A percentile compares a stretch with the other conserved stretches of the same genome.
phyloP scores from a whole-genome alignment of 179 eudicot genomes.

The Sideroxylon spinosum region DNA sequence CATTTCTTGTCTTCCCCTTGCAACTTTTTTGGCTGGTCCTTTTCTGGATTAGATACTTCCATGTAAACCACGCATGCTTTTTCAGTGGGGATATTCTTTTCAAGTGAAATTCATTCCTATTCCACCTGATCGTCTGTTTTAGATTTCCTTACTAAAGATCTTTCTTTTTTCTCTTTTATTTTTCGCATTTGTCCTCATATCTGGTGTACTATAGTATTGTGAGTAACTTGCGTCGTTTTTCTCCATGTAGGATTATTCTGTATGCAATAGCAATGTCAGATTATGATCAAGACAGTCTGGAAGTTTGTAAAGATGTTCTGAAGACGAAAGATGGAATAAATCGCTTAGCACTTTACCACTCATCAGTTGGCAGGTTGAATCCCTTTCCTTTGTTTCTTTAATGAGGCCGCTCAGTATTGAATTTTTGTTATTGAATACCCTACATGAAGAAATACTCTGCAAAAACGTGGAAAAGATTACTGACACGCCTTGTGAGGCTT shows the following conservation, averaged over 20 bases:
- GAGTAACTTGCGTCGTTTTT: slow-evolving; percentile 16
- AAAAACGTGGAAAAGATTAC: background rate
- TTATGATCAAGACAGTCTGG: slow-evolving; percentile 68
- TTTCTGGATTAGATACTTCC: background rate
- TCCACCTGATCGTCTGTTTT: background rate
- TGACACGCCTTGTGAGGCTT: background rate
- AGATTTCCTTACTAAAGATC: background rate
- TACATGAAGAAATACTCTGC: background rate
- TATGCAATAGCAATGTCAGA: slow-evolving; percentile 82
- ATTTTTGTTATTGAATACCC: background rate
- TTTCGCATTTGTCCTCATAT: background rate
- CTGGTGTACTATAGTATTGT: background rate
- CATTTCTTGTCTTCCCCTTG: background rate
- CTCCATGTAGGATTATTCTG: slow-evolving; percentile 60
- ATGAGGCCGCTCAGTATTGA: background rate
- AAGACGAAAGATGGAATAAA: slow-evolving; percentile 70
- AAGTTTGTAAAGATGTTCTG: slow-evolving; percentile 47
- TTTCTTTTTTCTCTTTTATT: background rate
- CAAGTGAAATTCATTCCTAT: background rate
- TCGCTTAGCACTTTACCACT: slow-evolving; percentile 70
- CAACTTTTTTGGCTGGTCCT: background rate
- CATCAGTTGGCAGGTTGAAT: slow-evolving; percentile 75
- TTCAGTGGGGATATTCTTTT: background rate
- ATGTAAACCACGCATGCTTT: background rate
- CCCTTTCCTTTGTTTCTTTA: background rate